phyloP scores from a whole-genome alignment of 2,329 filamentous ascomycete species.

The Aspergillus japonicus region DNA sequence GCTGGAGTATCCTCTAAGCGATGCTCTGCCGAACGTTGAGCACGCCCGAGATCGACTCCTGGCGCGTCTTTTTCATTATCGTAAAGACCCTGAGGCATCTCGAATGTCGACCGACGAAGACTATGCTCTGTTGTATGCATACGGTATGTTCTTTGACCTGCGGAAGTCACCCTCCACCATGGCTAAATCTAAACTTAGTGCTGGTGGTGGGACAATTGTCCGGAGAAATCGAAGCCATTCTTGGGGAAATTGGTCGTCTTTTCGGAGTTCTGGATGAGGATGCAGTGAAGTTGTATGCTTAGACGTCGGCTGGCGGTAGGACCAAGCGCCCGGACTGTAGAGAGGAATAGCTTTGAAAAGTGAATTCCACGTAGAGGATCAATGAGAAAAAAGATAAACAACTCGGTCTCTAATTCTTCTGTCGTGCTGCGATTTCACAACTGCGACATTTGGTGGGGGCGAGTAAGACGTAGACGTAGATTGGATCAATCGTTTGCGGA shows the following conservation, averaged over 20 bases:
- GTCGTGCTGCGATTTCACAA: neutral
- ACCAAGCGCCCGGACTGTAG: conserved; percentile 25
- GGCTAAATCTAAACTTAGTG: conserved; percentile 40
- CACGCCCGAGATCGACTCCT: conserved; percentile 78
- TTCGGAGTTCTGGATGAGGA: conserved; percentile 64
- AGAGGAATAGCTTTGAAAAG: neutral
- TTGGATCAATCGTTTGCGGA: neutral
- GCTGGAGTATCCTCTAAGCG: conserved; percentile 88
- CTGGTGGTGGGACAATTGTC: conserved; percentile 62
- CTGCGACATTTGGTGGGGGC: neutral
- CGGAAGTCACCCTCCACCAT: no score
- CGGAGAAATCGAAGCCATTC: conserved; percentile 54
- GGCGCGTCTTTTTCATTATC: conserved; percentile 83
- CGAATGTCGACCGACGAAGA: conserved; percentile 57
- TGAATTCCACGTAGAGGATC: neutral
- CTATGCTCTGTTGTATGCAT: conserved; percentile 90
- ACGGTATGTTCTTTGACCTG: conserved; percentile 54
- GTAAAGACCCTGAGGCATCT: conserved; percentile 62
- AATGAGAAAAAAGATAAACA: neutral
- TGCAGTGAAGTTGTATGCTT: conserved; percentile 53
- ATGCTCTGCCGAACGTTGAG: conserved; percentile 80
- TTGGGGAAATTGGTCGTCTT: conserved; percentile 56
- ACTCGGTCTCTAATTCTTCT: neutral
- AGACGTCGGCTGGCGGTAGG: neutral
- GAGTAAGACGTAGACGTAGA: neutral